phyloP scores from a whole-genome alignment of 2,329 filamentous ascomycete species.

The Fusarium keratoplasticum region DNA sequence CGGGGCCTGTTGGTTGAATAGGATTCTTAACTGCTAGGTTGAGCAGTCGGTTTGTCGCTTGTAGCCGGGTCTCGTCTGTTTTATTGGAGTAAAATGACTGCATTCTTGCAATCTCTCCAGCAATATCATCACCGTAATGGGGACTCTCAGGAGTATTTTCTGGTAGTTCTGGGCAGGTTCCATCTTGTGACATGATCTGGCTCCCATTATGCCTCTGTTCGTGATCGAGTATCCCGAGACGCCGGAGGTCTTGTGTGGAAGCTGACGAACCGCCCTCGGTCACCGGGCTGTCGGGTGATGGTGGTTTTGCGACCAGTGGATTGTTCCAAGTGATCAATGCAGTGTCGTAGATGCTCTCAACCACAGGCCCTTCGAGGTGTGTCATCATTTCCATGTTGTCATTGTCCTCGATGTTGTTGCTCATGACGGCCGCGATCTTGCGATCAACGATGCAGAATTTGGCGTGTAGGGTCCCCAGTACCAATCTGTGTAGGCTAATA shows the following conservation, averaged over 20 bases:
- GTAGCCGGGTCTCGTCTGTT: slow-evolving; percentile 62
- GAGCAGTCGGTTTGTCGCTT: slow-evolving; percentile 73
- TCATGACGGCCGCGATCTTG: slow-evolving; percentile 76
- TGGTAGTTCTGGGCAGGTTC: slow-evolving; percentile 46
- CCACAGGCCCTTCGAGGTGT: slow-evolving; percentile 80
- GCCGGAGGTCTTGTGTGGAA: neutral
- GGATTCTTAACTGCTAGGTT: slow-evolving; percentile 69
- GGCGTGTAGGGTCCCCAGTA: slow-evolving; percentile 80
- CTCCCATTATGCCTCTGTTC: neutral
- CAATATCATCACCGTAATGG: slow-evolving; percentile 73
- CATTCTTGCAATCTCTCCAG: slow-evolving; percentile 70
- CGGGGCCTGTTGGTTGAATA: slow-evolving; percentile 65
- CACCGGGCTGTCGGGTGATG: slow-evolving; percentile 5
- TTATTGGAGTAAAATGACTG: slow-evolving; percentile 66
- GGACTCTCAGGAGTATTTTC: slow-evolving; percentile 70
- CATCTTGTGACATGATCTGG: neutral
- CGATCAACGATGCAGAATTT: slow-evolving; percentile 85
- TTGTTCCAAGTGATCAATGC: slow-evolving; percentile 80
- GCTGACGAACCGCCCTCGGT: slow-evolving; percentile 6
- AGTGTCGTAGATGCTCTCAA: slow-evolving; percentile 80
- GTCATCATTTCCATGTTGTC: slow-evolving; percentile 86
- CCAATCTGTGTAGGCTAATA: slow-evolving; percentile 76
- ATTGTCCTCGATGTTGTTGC: slow-evolving; percentile 84
- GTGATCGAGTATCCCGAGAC: neutral
- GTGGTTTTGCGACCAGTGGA: slow-evolving; percentile 50